Conservation (phyloP, 306 rosid genomes). For the Myrica gale region DNA sequence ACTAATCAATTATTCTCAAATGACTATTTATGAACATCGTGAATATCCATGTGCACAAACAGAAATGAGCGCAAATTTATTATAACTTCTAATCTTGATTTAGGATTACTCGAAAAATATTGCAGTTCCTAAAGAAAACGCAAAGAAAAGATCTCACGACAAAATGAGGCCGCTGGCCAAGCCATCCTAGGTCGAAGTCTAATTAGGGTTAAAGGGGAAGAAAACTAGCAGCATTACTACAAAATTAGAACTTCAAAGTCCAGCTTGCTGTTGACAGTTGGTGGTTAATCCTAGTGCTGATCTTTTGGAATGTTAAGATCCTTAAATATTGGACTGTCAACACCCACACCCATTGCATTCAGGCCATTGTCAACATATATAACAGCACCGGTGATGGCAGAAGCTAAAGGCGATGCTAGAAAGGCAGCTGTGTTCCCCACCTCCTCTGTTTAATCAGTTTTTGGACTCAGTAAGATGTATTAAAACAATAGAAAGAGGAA, state of each 20-base stretch:
- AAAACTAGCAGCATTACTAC: background rate
- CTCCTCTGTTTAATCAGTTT: conserved; percentile 59
- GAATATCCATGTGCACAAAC: background rate
- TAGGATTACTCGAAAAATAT: background rate
- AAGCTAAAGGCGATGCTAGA: conserved; percentile 79
- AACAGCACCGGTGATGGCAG: conserved; percentile 80
- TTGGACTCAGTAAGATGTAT: conserved; percentile 4
- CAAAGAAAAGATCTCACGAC: conserved; percentile 6
- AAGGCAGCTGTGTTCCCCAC: conserved; percentile 86
- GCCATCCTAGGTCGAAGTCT: conserved; percentile 2
- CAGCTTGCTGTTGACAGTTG: background rate
- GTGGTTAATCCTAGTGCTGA: conserved; percentile 23
- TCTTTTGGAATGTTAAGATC: conserved; percentile 45
- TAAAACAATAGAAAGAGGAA: background rate
- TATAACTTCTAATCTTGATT: background rate
- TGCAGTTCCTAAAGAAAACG: background rate
- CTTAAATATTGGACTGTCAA: conserved; percentile 56
- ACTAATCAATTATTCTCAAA: background rate
- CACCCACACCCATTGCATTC: conserved; percentile 90
- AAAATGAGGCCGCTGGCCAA: conserved; percentile 7
- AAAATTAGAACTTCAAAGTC: background rate
- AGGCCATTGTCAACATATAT: conserved; percentile 85
- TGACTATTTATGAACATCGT: background rate
- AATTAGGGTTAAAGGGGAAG: background rate
- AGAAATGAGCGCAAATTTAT: background rate